Base-by-base conservation (phyloP, 2,329 filamentous ascomycete species). In the Ophiocordyceps camponoti-saundersi region DNA sequence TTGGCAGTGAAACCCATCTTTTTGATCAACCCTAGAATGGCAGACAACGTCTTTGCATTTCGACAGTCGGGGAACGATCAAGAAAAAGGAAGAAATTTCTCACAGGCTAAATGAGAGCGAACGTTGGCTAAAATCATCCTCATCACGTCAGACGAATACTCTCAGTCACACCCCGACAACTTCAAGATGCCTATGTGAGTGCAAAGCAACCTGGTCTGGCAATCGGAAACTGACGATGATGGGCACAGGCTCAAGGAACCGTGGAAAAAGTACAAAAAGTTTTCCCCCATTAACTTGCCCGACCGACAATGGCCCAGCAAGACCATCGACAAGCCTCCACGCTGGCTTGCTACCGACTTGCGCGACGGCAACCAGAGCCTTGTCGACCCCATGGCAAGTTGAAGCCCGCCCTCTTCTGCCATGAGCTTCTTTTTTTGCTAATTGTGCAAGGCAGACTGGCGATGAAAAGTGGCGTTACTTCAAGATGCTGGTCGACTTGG, bases 381-480 rank as follows among this genome's bases (percentile, higher is more conserved):
- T 64, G 80, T 86, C 32, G 86, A 95, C 62, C 89, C 90, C 52
- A 95, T 96, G 89, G 84, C 86, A 71, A 44, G 43, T 48, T 29
- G 2, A 4, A 2, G 8, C 26, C 3, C 44, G n/a, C 23, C 12
- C 18, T 8, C 2, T 29, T 32, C 26, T 41, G 12, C 7, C 30
- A 30, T 6, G 21, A 23, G 6, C 7, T 12, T 13, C n/a, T 15
- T 20, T 16, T 16, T 36, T 18, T n/a, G 30, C 46, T 44, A 13
- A 42, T 40, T 3, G 11, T 39, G 11, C 7, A 7, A 5, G 22
- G 23, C 57, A 92, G 86, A 92, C 87, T 59, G 87, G 87, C 55
- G 86, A 95, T 44, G 88, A 95, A 71, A 96, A 96, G 69, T 92
- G 84, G 79, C 72, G 74, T 51, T 96, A 89, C 73, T 96, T 96